Evolutionary conservation across 2,329 filamentous ascomycete genomes (phyloP).

Genomic region (Shiraia bambusicola): DNA sequence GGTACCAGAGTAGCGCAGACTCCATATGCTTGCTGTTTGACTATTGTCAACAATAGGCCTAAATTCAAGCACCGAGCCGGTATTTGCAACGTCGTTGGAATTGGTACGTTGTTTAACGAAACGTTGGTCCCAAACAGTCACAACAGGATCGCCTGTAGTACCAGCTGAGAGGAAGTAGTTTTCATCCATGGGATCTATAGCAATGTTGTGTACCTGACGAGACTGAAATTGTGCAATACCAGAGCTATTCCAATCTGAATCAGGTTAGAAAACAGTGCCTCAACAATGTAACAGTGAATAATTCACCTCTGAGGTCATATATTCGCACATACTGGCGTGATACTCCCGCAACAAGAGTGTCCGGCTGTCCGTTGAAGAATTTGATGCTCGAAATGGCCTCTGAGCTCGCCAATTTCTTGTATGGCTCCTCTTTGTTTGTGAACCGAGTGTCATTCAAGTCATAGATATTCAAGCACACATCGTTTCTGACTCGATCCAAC

Average conservation of each 20-base stretch:
- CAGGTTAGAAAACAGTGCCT: conserved; percentile 13
- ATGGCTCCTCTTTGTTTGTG: conserved; percentile 54
- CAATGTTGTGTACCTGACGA: conserved; percentile 65
- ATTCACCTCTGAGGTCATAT: conserved; percentile 73
- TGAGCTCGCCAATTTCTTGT: conserved; percentile 58
- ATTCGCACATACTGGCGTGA: conserved; percentile 73
- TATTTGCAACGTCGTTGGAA: conserved; percentile 55
- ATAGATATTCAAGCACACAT: conserved; percentile 80
- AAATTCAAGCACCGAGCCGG: conserved; percentile 58
- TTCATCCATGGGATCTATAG: conserved; percentile 76
- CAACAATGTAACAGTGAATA: conserved; percentile 19
- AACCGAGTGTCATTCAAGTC: conserved; percentile 64
- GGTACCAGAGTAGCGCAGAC: conserved; percentile 61
- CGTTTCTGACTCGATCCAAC: conserved; percentile 77
- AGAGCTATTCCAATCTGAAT: conserved; percentile 43
- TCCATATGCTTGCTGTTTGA: conserved; percentile 59
- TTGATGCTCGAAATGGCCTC: conserved; percentile 80
- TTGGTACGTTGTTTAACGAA: conserved; percentile 40
- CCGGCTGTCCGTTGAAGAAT: conserved; percentile 76
- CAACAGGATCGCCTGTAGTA: conserved; percentile 69
- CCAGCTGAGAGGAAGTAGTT: conserved; percentile 82
- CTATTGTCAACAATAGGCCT: conserved; percentile 55
- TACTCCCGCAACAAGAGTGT: conserved; percentile 73
- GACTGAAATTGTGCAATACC: conserved; percentile 55
- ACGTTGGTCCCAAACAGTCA: conserved; percentile 78